These are phyloP conservation scores for Apiotrichum gamsii DNA, from an alignment of 1,284 basidiomycete species.

Conservation along the genomic window DNA sequence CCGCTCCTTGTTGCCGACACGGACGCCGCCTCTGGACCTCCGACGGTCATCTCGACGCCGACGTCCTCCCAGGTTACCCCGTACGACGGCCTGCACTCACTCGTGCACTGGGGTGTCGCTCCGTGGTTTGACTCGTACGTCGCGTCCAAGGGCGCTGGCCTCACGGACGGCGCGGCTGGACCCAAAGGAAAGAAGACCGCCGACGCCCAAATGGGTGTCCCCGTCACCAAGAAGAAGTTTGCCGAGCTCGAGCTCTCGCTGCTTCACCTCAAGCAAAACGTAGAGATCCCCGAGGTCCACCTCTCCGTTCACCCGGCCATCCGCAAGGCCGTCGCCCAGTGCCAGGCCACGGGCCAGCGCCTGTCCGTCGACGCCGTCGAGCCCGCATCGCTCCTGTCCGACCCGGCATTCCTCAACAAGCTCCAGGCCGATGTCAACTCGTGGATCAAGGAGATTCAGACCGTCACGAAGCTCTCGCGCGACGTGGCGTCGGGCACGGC, in stretches of 20 bases:
- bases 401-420: constrained; percentile 87
- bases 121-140: constrained; percentile 99
- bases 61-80: constrained; percentile 54
- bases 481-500: constrained; percentile 95
- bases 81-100: constrained; percentile 92
- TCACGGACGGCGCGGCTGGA: constrained; percentile 53
- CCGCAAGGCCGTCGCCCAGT: constrained; percentile 73
- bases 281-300: constrained; percentile 95
- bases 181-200: constrained; percentile 64
- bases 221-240: constrained; percentile 98
- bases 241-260: constrained; percentile 95
- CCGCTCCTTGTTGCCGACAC: constrained; percentile 26
- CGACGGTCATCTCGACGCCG: constrained; percentile 39
- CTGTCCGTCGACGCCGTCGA: constrained; percentile 46
- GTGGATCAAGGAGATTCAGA: constrained; percentile 98
- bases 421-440: constrained; percentile 90
- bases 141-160: constrained; percentile 44
- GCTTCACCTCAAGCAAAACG: constrained; percentile 94
- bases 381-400: constrained; percentile 56
- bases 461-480: constrained; percentile 85
- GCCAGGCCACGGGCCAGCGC: constrained; percentile 31
- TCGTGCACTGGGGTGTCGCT: constrained; percentile 92
- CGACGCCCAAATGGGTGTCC: constrained; percentile 81
- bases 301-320: constrained; percentile 87
- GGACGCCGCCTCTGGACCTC: constrained; percentile 25